A percentile compares a stretch with the other conserved stretches of the same genome.
Evolutionary conservation across 1,284 basidiomycete genomes (phyloP).

Genomic region (Fomitopsis betulina): DNA sequence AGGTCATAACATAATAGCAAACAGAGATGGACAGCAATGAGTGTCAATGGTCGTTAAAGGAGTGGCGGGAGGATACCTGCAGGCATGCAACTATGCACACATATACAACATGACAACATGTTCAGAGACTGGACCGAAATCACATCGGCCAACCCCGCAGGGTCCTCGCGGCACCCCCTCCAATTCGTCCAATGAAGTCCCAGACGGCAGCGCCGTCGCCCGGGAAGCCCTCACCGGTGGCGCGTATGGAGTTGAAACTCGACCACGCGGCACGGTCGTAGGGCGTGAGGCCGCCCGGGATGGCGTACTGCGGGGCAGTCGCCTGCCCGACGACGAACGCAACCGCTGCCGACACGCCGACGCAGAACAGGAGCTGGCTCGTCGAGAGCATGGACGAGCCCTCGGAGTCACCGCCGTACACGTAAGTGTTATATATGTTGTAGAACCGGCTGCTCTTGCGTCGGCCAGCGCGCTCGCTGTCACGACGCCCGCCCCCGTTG

Average conservation of each 20-base stretch:
- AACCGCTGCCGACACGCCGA: conserved; percentile 54
- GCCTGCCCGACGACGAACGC: conserved; percentile 53
- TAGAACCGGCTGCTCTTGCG: conserved; percentile 53
- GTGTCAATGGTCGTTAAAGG: conserved; percentile 2
- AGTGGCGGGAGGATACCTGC: conserved; percentile 1
- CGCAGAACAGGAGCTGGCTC: conserved; percentile 43
- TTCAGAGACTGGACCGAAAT: background rate
- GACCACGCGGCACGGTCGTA: conserved; percentile 77
- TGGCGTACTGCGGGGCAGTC: conserved; percentile 50
- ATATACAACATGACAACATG: background rate
- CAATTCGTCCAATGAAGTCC: conserved; percentile 57
- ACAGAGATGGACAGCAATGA: conserved; percentile 3
- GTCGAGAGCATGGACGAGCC: conserved; percentile 24
- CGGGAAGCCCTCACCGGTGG: conserved; percentile 61
- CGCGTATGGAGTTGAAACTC: conserved; percentile 68
- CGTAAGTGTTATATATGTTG: conserved; percentile 81
- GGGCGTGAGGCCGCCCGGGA: conserved; percentile 65
- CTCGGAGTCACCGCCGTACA: conserved; percentile 46
- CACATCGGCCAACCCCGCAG: conserved; percentile 64
- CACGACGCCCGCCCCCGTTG: conserved; percentile 31
- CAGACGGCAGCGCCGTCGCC: conserved; percentile 47
- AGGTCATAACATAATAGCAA: conserved; percentile 10
- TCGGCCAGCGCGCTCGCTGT: conserved; percentile 27
- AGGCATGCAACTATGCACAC: conserved; percentile 6
- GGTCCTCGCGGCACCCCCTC: conserved; percentile 66